phyloP scores from a whole-genome alignment of 192 early-diverging fungal genomes.

The Paraglomus brasilianum region DNA sequence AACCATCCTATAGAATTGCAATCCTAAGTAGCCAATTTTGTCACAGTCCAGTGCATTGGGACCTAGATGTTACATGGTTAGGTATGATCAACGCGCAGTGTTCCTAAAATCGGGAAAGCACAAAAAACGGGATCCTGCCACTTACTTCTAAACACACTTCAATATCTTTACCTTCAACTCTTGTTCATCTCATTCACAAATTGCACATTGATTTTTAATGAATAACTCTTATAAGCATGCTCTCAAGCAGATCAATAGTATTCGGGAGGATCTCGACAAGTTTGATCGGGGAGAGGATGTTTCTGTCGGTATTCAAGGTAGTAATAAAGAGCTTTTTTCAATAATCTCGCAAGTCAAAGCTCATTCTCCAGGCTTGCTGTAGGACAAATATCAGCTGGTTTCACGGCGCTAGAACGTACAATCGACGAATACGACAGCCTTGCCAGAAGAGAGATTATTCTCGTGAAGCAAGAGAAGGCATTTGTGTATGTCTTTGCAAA shows the following conservation, averaged over 20 bases:
- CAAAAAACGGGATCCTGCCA: no score
- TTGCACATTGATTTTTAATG: constrained; percentile 33
- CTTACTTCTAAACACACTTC: no score
- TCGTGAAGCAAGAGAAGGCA: constrained; percentile 54
- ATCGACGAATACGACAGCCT: constrained; percentile 60
- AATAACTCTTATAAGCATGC: constrained; percentile 61
- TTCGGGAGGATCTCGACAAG: constrained; percentile 52
- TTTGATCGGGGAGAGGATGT: constrained; percentile 55
- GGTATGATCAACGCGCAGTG: no score
- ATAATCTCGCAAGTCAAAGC: neutral
- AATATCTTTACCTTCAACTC: no score
- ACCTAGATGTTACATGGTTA: no score
- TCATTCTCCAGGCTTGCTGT: constrained; percentile 1
- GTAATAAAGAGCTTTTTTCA: neutral
- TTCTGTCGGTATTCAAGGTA: constrained; percentile 61
- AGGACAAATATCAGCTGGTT: constrained; percentile 56
- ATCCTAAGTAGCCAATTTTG: no score
- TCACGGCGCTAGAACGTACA: constrained; percentile 50
- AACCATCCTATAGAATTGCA: no score
- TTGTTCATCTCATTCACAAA: no score
- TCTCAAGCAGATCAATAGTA: constrained; percentile 52
- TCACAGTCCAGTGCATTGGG: no score
- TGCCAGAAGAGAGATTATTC: constrained; percentile 56
- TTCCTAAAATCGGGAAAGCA: no score
- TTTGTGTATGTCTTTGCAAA: constrained; percentile 41